These are phyloP conservation scores for Inosperma sp. DNA, from an alignment of 768 basidiomycete genomes.

Conservation along the genomic window DNA sequence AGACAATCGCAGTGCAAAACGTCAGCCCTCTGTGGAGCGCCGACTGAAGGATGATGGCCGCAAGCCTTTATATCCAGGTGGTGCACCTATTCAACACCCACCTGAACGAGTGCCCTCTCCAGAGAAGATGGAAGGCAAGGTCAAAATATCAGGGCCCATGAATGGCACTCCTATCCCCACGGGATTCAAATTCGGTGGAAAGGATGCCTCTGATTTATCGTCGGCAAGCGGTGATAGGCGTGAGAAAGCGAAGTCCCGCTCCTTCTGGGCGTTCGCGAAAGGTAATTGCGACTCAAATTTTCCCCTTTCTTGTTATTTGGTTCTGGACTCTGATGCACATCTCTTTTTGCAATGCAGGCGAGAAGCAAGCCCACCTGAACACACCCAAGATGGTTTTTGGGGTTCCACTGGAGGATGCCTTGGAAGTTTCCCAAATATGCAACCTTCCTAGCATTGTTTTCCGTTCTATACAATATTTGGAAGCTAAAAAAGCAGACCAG, in stretches of 20 bases:
- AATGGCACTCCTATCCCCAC: constrained; percentile 80
- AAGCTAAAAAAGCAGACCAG: constrained; percentile 88
- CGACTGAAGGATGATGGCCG: constrained; percentile 48
- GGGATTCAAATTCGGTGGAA: constrained; percentile 86
- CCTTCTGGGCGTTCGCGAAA: constrained; percentile 90
- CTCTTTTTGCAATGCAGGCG: constrained; percentile 24
- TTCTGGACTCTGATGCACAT: constrained; percentile 3
- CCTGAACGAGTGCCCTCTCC: constrained; percentile 51
- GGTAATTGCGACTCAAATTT: constrained; percentile 31
- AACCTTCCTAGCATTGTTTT: constrained; percentile 93
- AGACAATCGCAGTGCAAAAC: constrained; percentile 28
- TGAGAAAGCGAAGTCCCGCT: constrained; percentile 88
- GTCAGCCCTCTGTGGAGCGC: constrained; percentile 51
- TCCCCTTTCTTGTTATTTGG: constrained; percentile 7
- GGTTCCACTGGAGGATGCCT: constrained; percentile 78
- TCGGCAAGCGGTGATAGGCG: constrained; percentile 59
- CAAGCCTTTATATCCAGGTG: constrained; percentile 62
- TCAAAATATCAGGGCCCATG: constrained; percentile 87
- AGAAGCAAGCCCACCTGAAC: constrained; percentile 34
- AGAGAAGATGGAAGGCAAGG: constrained; percentile 58
- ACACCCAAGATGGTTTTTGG: constrained; percentile 80
- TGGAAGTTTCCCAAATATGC: constrained; percentile 85
- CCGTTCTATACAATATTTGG: constrained; percentile 91
- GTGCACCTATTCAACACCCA: constrained; percentile 42
- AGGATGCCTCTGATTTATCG: constrained; percentile 50